Evolutionary conservation across 148 eudicot genomes (phyloP).

Genomic region (Nepenthes mirabilis): DNA sequence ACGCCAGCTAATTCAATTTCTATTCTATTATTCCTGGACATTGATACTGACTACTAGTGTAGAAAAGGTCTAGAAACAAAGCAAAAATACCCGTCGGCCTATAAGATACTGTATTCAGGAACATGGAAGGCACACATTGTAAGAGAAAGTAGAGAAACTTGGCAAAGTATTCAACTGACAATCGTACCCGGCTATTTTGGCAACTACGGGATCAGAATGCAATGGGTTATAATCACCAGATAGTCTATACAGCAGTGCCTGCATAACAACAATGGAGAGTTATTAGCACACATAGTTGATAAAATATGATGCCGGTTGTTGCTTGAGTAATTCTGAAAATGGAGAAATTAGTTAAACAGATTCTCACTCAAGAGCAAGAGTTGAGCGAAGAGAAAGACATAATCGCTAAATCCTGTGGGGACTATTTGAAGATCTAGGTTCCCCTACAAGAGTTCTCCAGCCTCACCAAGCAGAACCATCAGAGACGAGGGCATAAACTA

Average conservation of each 20-base stretch:
- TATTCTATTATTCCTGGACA: no score
- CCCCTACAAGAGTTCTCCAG: no score
- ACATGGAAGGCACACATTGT: neutral
- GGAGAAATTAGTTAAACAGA: neutral
- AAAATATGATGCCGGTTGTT: no score
- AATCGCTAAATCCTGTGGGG: no score
- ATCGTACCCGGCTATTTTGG: conserved; percentile 61
- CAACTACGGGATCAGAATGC: conserved; percentile 80
- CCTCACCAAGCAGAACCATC: no score
- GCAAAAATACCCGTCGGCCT: no score
- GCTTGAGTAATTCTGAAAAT: neutral
- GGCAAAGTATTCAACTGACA: neutral
- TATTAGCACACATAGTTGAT: neutral
- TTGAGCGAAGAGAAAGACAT: neutral
- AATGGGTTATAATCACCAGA: conserved; percentile 96
- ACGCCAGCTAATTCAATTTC: no score
- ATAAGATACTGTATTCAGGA: neutral
- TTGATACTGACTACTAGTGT: no score
- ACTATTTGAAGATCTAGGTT: no score
- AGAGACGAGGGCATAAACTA: no score
- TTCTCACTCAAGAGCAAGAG: neutral
- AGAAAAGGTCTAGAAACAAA: no score
- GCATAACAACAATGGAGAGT: conserved; percentile 9
- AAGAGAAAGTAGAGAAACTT: neutral
- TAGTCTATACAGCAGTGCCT: conserved; percentile 93